phyloP scores from a whole-genome alignment of 2,329 filamentous ascomycete genomes.

The Zarea fungicola region DNA sequence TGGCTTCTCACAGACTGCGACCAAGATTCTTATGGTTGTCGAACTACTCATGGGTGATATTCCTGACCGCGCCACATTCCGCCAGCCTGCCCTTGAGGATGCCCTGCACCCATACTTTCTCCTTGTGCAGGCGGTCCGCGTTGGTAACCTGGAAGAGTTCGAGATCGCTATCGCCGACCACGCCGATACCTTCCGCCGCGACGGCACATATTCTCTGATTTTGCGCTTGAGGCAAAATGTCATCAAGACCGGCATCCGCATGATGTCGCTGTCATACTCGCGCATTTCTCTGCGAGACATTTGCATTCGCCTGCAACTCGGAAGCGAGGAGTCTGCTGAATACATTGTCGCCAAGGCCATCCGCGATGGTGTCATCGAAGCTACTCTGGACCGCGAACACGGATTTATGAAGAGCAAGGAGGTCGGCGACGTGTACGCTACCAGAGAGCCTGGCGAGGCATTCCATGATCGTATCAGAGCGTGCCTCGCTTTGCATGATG shows the following conservation, averaged over 20 bases:
- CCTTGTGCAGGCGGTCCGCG: constrained; percentile 89
- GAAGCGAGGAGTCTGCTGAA: constrained; percentile 95
- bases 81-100: constrained; percentile 79
- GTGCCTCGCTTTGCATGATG: constrained; percentile 86
- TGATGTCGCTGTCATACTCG: constrained; percentile 98
- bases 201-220: constrained; percentile 93
- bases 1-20: constrained; percentile 93
- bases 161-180: constrained; percentile 78
- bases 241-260: constrained; percentile 97
- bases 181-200: constrained; percentile 79
- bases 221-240: constrained; percentile 95
- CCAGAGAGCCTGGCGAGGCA: constrained; percentile 88
- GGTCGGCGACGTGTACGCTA: constrained; percentile 91
- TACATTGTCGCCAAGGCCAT: constrained; percentile 99
- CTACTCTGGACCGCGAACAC: constrained; percentile 84
- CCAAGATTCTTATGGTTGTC: constrained; percentile 93
- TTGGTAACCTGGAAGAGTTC: constrained; percentile 94
- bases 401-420: constrained; percentile 99
- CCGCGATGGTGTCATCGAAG: constrained; percentile 93
- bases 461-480: constrained; percentile 96
- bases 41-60: constrained; percentile 98
- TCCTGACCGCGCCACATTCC: constrained; percentile 90
- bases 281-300: constrained; percentile 96
- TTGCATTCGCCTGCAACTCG: constrained; percentile 87
- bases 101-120: constrained; percentile 89